Conservation (phyloP, 768 basidiomycete species). For the Tricholoma flavovirens region DNA sequence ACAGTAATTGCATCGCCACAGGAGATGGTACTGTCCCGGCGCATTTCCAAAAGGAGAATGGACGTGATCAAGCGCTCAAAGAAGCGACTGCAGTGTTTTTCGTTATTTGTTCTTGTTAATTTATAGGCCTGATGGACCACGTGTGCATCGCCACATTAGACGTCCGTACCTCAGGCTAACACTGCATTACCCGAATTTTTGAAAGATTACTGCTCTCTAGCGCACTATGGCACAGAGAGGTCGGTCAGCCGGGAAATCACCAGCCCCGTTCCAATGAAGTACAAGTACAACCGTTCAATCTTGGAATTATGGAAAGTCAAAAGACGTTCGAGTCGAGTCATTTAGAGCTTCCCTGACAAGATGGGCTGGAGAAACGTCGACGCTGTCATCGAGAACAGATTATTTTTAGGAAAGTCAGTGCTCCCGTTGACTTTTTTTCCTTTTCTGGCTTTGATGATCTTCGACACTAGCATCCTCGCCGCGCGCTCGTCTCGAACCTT, state of each 20-base stretch:
- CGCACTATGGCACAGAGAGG: constrained; percentile 18
- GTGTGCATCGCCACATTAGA: constrained; percentile 24
- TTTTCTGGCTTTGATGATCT: constrained; percentile 15
- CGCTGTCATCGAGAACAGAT: constrained; percentile 54
- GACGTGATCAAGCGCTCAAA: constrained; percentile 10
- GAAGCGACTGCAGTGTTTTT: constrained; percentile 15
- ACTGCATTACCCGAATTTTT: constrained; percentile 24
- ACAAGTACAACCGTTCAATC: constrained; percentile 17
- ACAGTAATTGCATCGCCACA: constrained; percentile 25
- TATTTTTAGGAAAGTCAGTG: constrained; percentile 74
- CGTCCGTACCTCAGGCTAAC: constrained; percentile 25
- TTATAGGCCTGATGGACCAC: constrained; percentile 12
- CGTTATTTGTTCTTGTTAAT: constrained; percentile 12
- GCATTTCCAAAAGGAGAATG: constrained; percentile 19
- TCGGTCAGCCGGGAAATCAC: constrained; percentile 18
- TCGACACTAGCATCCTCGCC: constrained; percentile 50
- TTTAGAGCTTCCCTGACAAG: constrained; percentile 17
- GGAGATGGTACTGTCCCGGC: constrained; percentile 19
- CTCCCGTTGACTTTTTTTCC: constrained; percentile 14
- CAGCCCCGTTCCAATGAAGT: constrained; percentile 17
- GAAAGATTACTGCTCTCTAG: constrained; percentile 13
- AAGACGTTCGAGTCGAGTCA: constrained; percentile 12
- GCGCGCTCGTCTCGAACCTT: constrained; percentile 67
- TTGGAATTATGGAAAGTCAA: constrained; percentile 9
- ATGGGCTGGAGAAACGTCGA: constrained; percentile 67